These are phyloP conservation scores for Hanseniaspora meyeri DNA, from an alignment of 805 yeast species.

Conservation along the genomic window DNA sequence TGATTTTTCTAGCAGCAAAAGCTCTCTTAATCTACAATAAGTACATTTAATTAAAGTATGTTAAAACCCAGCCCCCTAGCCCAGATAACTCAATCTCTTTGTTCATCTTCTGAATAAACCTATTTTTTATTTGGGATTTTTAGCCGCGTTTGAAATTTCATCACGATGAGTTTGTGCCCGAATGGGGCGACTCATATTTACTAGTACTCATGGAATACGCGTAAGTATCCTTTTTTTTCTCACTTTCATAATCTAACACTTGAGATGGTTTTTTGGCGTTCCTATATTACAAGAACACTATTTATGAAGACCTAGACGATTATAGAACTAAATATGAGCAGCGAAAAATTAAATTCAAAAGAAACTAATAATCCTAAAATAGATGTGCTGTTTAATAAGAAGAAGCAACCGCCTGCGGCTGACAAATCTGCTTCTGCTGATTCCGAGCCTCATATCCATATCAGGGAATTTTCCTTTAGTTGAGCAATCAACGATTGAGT, in stretches of 20 bases:
- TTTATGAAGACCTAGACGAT: background rate
- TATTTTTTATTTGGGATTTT: too few relatives aligned
- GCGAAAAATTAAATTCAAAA: background rate
- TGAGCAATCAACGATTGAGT: conserved; percentile 6
- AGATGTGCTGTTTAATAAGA: background rate
- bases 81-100: too few relatives aligned
- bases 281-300: background rate
- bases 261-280: background rate
- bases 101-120: too few relatives aligned
- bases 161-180: too few relatives aligned
- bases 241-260: background rate
- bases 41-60: too few relatives aligned
- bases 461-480: conserved; percentile 8
- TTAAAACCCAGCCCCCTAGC: too few relatives aligned
- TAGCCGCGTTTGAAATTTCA: background rate
- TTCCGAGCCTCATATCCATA: conserved; percentile 7
- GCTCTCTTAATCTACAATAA: too few relatives aligned
- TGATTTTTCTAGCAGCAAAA: too few relatives aligned
- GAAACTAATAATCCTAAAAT: background rate
- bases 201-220: background rate
- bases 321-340: background rate
- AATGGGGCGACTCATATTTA: too few relatives aligned
- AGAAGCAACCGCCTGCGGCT: background rate
- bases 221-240: background rate
- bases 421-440: background rate